Base-by-base conservation (phyloP, 345 rosid species). In the Ricinus communis region DNA sequence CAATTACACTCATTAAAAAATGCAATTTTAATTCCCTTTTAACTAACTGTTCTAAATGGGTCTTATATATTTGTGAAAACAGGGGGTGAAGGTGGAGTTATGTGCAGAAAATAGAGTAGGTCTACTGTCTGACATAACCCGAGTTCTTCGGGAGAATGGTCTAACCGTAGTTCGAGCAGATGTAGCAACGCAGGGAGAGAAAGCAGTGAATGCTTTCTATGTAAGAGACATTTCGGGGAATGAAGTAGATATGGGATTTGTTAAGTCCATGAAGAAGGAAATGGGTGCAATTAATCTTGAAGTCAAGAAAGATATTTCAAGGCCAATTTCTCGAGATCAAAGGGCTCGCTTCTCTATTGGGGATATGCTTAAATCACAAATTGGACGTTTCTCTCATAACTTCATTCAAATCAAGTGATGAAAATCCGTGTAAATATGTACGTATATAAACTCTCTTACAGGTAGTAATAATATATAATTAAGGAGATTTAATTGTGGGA, bases 141-240 rank as follows among this genome's bases (percentile, higher is more conserved):
- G 93, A 52, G 84, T 85, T 21, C 84, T 91, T 1, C 81, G 91
- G 15, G 95, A 89, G 74, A 84, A 89, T 11, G 93, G 95, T 4
- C 84, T 91, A 2, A 77, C 85, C 0, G 91, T 89, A 13, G 91
- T 86, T 16, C 80, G 90, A 63, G 96, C 95, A 7, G 91, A 83
- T 22, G 81, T 89, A 68, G 90, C 83, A 61, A 91, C 93, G 2
- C 81, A 79, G 10, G 95, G 90, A 59, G 87, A 83, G 69, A 83
- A 82, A 16, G 78, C 86, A 0, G 78, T 86, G 75, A 82, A 87
- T 11, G 85, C 85, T 4, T 89, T 86, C 55, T 87, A 89, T 63
- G 80, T 89, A 38, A 81, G 77, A 51, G 91, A 82, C 66, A 76
- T 80, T 4, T 82, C 90, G 4, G 89, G 90, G 1, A 83, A 85